A percentile compares a stretch with the other conserved stretches of the same genome.
Evolutionary conservation across 805 yeast genomes (phyloP).

Genomic region (Ogataea kodamae): DNA sequence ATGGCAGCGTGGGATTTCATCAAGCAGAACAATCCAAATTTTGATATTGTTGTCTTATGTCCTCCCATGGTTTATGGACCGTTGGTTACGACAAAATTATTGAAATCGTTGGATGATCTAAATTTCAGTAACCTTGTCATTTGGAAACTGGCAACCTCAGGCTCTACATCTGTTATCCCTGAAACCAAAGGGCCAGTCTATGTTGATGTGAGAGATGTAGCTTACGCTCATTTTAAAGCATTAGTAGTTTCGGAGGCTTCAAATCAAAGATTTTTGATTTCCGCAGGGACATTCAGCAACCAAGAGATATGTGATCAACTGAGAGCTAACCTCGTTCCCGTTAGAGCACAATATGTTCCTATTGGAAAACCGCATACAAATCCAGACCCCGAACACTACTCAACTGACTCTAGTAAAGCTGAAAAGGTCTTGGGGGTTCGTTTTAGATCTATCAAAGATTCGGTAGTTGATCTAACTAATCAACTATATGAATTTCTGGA

Average conservation of each 20-base stretch:
- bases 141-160: conserved; percentile 29
- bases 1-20: conserved; percentile 56
- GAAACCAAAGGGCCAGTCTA: conserved; percentile 32
- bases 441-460: conserved; percentile 18
- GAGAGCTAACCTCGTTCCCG: conserved; percentile 18
- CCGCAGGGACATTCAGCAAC: conserved; percentile 32
- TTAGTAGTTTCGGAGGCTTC: conserved; percentile 29
- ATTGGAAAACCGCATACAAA: conserved; percentile 27
- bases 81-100: conserved; percentile 34
- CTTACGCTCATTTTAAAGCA: conserved; percentile 38
- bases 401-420: conserved; percentile 28
- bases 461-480: conserved; percentile 15
- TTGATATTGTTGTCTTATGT: conserved; percentile 46
- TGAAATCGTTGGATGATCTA: conserved; percentile 29
- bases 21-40: conserved; percentile 32
- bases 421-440: conserved; percentile 14
- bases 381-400: conserved; percentile 25
- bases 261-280: conserved; percentile 30
- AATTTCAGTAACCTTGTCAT: conserved; percentile 37
- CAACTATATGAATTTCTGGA: conserved; percentile 7
- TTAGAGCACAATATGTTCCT: conserved; percentile 13
- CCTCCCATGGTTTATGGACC: conserved; percentile 63
- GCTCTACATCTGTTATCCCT: conserved; percentile 29
- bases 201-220: conserved; percentile 41
- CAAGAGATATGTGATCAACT: conserved; percentile 27